Base-by-base conservation (phyloP, 805 yeast species). In the Spathaspora arborariae region DNA sequence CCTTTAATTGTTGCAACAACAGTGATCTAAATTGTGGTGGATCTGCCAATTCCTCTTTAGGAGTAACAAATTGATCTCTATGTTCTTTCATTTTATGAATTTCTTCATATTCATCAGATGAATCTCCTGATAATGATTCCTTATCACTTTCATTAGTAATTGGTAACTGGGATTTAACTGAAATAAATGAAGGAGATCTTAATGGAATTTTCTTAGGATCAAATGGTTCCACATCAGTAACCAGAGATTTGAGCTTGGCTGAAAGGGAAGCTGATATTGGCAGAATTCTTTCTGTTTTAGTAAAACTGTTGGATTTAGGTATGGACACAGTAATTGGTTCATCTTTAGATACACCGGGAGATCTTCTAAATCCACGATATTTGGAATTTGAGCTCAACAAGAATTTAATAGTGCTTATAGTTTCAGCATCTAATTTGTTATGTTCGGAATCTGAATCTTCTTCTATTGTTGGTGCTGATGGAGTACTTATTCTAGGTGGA, bases 281-380 rank as follows among this genome's bases (percentile, higher is more conserved):
- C 35, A 24, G 8, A 24, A 9, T 24, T 5, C 27, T 13, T 24
- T 24, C 27, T 9, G 27, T 7, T 24, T 24, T 24, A 13, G 16
- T 8, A 8, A 15, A 30, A 15, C 4, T 13, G 3, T 15, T 30
- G 4, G 35, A 30, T 30, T 3, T 15, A 6, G 67, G 65, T 37
- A 62, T 50, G 22, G 52, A 47, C 36, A 63, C 55, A 11, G 59
- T 51, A 39, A 62, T 55, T 21, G 65, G 65, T 26, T 55, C 59
- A 39, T 46, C 22, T 13, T 47, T 37, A 5, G 61, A 53, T 22
- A 51, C 48, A 24, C 56, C 51, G 13, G 54, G 57, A 49, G 63
- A 65, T 58, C 75, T 62, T 62, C 76, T 69, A 56, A 72, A 72
- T 1, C 76, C 76, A 48, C 54, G 64, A 55, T 72, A 72, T 47